Evolutionary conservation across 106 monocot species (phyloP).

Genomic region (Iris macrosiphon): DNA sequence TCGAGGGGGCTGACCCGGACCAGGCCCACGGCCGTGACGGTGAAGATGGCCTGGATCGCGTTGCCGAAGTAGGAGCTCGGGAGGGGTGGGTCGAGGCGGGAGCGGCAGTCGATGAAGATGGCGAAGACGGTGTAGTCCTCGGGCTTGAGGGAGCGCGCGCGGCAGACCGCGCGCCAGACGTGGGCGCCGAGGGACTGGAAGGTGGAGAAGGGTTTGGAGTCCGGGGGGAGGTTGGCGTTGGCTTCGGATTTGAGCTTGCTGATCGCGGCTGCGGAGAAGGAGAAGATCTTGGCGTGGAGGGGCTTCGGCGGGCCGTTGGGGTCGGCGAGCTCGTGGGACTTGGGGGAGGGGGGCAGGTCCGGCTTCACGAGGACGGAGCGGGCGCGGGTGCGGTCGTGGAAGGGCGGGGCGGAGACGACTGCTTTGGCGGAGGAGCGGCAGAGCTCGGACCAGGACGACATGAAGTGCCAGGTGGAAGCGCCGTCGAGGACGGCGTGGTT

Average conservation of each 20-base stretch:
- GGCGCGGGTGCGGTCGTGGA: conserved; percentile 64
- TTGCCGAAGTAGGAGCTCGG: conserved; percentile 79
- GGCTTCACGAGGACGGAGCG: conserved; percentile 49
- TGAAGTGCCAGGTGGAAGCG: conserved; percentile 89
- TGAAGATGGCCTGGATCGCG: conserved; percentile 84
- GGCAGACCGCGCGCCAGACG: conserved; percentile 70
- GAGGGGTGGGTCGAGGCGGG: conserved; percentile 58
- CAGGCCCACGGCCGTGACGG: conserved; percentile 48
- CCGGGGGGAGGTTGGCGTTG: conserved; percentile 34
- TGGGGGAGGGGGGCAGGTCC: conserved; percentile 51
- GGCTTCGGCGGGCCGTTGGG: conserved; percentile 50
- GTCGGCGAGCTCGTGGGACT: conserved; percentile 71
- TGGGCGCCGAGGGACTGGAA: conserved; percentile 92
- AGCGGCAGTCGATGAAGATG: conserved; percentile 80
- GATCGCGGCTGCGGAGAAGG: conserved; percentile 49
- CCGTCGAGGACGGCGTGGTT: conserved; percentile 97
- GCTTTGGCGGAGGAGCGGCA: conserved; percentile 17
- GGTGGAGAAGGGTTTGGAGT: conserved; percentile 58
- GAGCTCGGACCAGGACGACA: conserved; percentile 80
- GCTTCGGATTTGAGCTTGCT: conserved; percentile 42
- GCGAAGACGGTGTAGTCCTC: conserved; percentile 66
- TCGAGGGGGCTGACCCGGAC: conserved; percentile 34
- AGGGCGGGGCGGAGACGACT: conserved; percentile 29
- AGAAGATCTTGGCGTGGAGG: conserved; percentile 64
- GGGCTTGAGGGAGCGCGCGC: conserved; percentile 54